Percentiles rank a stretch among this genome's conserved stretches.
Evolutionary conservation across 805 yeast species (phyloP).

Genomic region (Yueomyces sp.): DNA sequence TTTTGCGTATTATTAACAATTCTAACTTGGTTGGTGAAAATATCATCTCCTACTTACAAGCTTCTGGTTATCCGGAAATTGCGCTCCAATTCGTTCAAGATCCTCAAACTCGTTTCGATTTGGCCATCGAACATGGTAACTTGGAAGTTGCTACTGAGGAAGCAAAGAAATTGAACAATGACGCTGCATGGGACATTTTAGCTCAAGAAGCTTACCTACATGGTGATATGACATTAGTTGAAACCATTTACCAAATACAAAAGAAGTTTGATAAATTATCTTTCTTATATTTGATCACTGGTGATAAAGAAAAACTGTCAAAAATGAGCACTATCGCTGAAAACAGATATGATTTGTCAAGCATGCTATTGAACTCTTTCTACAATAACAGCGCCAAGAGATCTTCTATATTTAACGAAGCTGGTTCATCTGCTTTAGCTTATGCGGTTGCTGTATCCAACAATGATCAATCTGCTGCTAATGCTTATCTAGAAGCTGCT

Average conservation of each 20-base stretch:
- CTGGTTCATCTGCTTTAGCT: slow-evolving; percentile 80
- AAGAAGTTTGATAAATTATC: slow-evolving; percentile 81
- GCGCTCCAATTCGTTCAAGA: slow-evolving; percentile 96
- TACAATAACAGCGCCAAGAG: slow-evolving; percentile 69
- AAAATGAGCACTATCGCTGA: slow-evolving; percentile 54
- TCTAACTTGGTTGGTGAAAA: slow-evolving; percentile 95
- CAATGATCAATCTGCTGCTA: slow-evolving; percentile 67
- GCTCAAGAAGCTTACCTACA: slow-evolving; percentile 80
- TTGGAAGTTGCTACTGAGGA: slow-evolving; percentile 76
- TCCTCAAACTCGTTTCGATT: slow-evolving; percentile 88
- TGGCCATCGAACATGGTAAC: slow-evolving; percentile 90
- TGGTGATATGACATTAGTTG: slow-evolving; percentile 79
- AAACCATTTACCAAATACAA: slow-evolving; percentile 77
- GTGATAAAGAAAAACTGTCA: slow-evolving; percentile 58
- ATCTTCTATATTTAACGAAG: slow-evolving; percentile 55
- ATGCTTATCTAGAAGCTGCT: slow-evolving; percentile 53
- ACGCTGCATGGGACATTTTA: slow-evolving; percentile 64
- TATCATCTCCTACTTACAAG: slow-evolving; percentile 86
- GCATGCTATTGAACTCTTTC: slow-evolving; percentile 71
- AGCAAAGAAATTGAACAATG: slow-evolving; percentile 62
- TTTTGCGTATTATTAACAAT: slow-evolving; percentile 70
- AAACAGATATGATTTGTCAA: slow-evolving; percentile 54
- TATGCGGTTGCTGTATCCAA: slow-evolving; percentile 83
- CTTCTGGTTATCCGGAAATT: slow-evolving; percentile 93
- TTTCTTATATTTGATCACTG: slow-evolving; percentile 74